A percentile compares a stretch with the other conserved stretches of the same genome.
Conservation (phyloP, 208 protist species). For the Leishmania major region DNA sequence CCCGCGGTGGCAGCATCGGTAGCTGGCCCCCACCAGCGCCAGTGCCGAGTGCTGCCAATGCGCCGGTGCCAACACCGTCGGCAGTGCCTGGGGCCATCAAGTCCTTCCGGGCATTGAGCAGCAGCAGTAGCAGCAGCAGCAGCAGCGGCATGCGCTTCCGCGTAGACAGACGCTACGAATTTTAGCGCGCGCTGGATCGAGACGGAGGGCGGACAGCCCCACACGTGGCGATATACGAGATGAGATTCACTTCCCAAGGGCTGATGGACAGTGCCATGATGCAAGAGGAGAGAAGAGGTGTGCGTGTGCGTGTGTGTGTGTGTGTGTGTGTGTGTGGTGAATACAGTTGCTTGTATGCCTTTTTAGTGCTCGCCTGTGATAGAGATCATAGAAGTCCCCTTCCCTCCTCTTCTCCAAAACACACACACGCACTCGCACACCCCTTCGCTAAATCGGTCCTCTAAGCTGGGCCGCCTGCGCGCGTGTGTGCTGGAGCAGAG, state of each 20-base stretch:
- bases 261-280: neutral
- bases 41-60: neutral
- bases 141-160: conserved; percentile 11
- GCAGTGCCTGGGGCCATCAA: conserved; percentile 4
- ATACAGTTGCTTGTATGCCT: neutral
- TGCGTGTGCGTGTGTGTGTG: neutral
- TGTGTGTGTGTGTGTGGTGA: too few species aligned
- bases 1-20: neutral
- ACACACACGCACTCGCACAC: neutral
- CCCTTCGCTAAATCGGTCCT: neutral
- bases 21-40: neutral
- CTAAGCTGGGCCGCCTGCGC: neutral
- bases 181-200: neutral
- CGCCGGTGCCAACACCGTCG: neutral
- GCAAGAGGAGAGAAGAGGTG: neutral
- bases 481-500: neutral
- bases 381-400: neutral
- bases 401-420: neutral
- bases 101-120: conserved; percentile 18
- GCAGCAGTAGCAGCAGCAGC: conserved; percentile 28
- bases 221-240: neutral
- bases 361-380: neutral
- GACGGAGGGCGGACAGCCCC: neutral
- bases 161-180: conserved; percentile 15
- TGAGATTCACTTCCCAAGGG: neutral